A percentile compares a stretch with the other conserved stretches of the same genome.
These are phyloP conservation scores for Castanea mollissima DNA, from an alignment of 306 rosid genomes.

Conservation along the genomic window DNA sequence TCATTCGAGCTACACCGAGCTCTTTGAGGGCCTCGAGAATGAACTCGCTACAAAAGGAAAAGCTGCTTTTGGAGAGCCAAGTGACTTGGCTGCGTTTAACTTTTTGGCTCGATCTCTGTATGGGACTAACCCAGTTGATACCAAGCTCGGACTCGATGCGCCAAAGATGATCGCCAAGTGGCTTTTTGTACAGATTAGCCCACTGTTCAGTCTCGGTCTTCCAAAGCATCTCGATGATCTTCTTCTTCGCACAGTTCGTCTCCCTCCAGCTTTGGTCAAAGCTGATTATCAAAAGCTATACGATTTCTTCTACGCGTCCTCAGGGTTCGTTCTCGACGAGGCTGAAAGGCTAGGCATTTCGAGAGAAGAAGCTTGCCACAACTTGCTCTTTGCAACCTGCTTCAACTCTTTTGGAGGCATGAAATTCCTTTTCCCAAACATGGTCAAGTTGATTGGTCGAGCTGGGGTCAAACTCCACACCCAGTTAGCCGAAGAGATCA, in stretches of 20 bases:
- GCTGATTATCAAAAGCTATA: slow-evolving; percentile 63
- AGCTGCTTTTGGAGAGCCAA: slow-evolving; percentile 39
- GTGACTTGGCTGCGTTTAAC: slow-evolving; percentile 77
- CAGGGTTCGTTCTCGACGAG: slow-evolving; percentile 52
- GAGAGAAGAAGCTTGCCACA: slow-evolving; percentile 86
- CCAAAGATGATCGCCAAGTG: slow-evolving; percentile 60
- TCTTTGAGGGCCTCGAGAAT: slow-evolving; percentile 53
- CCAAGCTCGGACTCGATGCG: slow-evolving; percentile 57
- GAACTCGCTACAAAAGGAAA: slow-evolving; percentile 52
- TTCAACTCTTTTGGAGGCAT: slow-evolving; percentile 85
- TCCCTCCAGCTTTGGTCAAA: slow-evolving; percentile 57
- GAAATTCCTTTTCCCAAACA: slow-evolving; percentile 60
- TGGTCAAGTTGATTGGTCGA: slow-evolving; percentile 58
- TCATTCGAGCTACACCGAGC: slow-evolving; percentile 43
- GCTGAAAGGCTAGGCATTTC: slow-evolving; percentile 71
- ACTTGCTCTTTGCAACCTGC: slow-evolving; percentile 77
- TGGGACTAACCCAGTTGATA: slow-evolving; percentile 46
- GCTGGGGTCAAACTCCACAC: slow-evolving; percentile 66
- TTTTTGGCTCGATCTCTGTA: slow-evolving; percentile 57
- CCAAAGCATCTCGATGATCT: slow-evolving; percentile 64
- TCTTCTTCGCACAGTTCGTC: slow-evolving; percentile 48
- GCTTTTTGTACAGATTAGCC: slow-evolving; percentile 64
- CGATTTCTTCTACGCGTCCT: slow-evolving; percentile 65
- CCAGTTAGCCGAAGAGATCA: slow-evolving; percentile 58
- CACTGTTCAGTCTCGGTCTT: slow-evolving; percentile 58